Percentiles rank a stretch among this genome's conserved stretches.
Conservation (phyloP, 805 yeast species). For the Groenewaldozyma salmanticensis region DNA sequence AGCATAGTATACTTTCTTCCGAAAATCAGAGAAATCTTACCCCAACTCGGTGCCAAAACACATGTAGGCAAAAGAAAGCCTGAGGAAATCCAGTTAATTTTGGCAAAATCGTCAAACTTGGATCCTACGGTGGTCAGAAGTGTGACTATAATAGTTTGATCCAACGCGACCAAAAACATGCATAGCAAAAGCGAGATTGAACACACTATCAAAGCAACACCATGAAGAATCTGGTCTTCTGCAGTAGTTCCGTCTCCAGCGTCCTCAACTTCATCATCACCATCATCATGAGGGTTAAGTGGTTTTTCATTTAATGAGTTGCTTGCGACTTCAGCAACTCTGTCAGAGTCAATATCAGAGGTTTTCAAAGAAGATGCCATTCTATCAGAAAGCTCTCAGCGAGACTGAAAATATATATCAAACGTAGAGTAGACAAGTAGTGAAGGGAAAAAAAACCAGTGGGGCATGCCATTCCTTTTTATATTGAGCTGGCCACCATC, state of each 20-base stretch:
- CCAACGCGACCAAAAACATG: slow-evolving; percentile 30
- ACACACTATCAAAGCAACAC: slow-evolving; percentile 14
- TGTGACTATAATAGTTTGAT: slow-evolving; percentile 46
- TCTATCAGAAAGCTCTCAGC: too few species aligned
- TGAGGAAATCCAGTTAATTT: slow-evolving; percentile 53
- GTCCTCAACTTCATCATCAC: slow-evolving; percentile 5
- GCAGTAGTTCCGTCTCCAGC: slow-evolving; percentile 21
- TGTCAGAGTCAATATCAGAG: too few species aligned
- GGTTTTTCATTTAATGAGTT: too few species aligned
- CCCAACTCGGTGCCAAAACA: slow-evolving; percentile 56
- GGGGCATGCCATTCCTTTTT: too few species aligned
- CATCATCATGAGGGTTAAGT: too few species aligned
- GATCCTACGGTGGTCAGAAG: slow-evolving; percentile 44
- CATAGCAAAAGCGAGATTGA: slow-evolving; percentile 12
- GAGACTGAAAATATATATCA: too few species aligned
- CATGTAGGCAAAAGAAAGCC: slow-evolving; percentile 51
- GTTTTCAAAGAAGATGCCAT: too few species aligned
- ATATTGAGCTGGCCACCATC: too few species aligned
- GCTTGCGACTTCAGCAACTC: too few species aligned
- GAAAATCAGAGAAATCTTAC: slow-evolving; percentile 48
- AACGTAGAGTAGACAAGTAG: too few species aligned
- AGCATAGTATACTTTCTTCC: slow-evolving; percentile 29
- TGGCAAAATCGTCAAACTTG: slow-evolving; percentile 35
- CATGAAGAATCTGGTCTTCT: slow-evolving; percentile 16
- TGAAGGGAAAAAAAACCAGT: too few species aligned